These are phyloP conservation scores for Geranomyces michiganensis DNA, from an alignment of 192 early-diverging fungal genomes.

Conservation along the genomic window DNA sequence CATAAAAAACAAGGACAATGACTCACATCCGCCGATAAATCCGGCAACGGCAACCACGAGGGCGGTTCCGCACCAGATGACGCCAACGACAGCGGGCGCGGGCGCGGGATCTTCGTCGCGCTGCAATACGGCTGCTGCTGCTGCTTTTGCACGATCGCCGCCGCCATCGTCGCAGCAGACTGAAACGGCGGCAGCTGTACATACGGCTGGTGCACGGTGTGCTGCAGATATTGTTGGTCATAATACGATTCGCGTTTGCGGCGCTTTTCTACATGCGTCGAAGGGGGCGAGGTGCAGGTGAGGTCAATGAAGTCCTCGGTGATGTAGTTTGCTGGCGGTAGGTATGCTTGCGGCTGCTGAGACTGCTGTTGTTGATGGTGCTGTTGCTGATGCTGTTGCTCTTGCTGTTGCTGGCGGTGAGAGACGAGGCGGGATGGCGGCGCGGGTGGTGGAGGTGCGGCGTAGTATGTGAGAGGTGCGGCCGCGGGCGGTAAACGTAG, in stretches of 20 bases:
- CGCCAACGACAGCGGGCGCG: no score
- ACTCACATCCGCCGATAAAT: no score
- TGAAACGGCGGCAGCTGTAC: not conserved
- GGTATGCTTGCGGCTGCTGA: not conserved
- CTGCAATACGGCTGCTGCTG: no score
- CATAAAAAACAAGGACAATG: no score
- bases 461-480: not conserved
- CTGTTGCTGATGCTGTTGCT: not conserved
- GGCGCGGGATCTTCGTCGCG: no score
- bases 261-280: not conserved
- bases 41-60: no score
- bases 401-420: not conserved
- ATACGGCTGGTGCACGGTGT: not conserved
- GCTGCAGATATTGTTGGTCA: not conserved
- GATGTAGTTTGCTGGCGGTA: not conserved
- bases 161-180: not conserved
- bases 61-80: no score
- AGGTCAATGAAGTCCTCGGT: not conserved
- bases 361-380: not conserved
- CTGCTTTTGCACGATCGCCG: no score
- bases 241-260: not conserved
- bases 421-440: not conserved
- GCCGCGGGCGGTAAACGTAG: conserved; percentile 13
- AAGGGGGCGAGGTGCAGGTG: not conserved
- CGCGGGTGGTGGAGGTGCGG: not conserved